These are phyloP conservation scores for Wickerhamiella qilinensis DNA, from an alignment of 805 yeast species.

Conservation along the genomic window DNA sequence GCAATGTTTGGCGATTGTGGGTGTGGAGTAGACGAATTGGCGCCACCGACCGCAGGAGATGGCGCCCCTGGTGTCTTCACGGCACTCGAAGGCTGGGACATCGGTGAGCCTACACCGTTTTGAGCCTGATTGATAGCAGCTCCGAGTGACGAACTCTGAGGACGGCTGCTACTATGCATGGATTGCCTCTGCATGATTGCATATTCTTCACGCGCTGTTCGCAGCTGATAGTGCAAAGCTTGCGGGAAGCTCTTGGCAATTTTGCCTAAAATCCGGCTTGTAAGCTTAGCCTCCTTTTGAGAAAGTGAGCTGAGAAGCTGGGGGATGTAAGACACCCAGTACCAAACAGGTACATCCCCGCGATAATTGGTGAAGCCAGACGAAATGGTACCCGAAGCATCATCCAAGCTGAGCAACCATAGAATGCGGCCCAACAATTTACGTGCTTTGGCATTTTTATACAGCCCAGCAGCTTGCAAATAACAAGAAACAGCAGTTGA, in stretches of 20 bases:
- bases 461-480: constrained; percentile 92
- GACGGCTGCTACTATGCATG: constrained; percentile 24
- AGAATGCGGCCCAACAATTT: constrained; percentile 73
- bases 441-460: constrained; percentile 83
- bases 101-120: neutral
- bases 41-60: neutral
- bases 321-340: constrained; percentile 95
- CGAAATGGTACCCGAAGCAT: constrained; percentile 60
- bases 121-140: constrained; percentile 4
- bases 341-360: constrained; percentile 98
- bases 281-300: constrained; percentile 79
- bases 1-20: neutral
- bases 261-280: constrained; percentile 70
- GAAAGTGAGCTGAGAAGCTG: constrained; percentile 81
- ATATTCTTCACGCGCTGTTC: constrained; percentile 91
- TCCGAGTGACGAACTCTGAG: constrained; percentile 20
- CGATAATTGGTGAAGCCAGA: constrained; percentile 81
- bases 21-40: neutral
- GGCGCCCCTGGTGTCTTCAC: neutral
- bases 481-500: constrained; percentile 91
- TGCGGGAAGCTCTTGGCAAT: constrained; percentile 97
- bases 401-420: constrained; percentile 89
- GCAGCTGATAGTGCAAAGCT: constrained; percentile 85
- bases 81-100: neutral
- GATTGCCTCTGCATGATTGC: constrained; percentile 73